These are phyloP conservation scores for Niebla homalea DNA, from an alignment of 495 filamentous ascomycete species.

Conservation along the genomic window DNA sequence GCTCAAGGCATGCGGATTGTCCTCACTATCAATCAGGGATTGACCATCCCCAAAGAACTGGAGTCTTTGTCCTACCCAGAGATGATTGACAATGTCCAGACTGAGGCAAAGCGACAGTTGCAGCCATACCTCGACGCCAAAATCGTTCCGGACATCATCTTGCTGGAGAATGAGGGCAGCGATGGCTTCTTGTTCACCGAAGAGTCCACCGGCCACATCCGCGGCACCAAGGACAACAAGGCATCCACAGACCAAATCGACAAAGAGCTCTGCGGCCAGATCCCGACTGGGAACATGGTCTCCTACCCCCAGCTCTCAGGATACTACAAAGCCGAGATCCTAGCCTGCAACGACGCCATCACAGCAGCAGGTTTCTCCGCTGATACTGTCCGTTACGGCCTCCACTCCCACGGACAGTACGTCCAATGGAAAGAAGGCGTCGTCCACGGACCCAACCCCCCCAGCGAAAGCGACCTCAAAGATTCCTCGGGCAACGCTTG, in stretches of 20 bases:
- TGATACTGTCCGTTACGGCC: conserved; percentile 9
- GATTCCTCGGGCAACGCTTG: conserved; percentile 5
- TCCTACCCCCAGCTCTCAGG: conserved; percentile 11
- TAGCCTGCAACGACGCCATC: conserved; percentile 14
- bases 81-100: conserved; percentile 8
- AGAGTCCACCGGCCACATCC: conserved; percentile 12
- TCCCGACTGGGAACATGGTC: conserved; percentile 14
- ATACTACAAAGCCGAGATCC: conserved; percentile 13
- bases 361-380: conserved; percentile 8
- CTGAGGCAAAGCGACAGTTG: conserved; percentile 12
- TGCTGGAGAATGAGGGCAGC: conserved; percentile 14
- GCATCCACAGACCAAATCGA: conserved; percentile 1
- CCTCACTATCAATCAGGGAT: conserved; percentile 14
- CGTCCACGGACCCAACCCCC: conserved; percentile 9
- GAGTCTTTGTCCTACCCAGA: conserved; percentile 9
- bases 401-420: conserved; percentile 14
- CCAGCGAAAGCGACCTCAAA: conserved; percentile 4
- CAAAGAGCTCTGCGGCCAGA: conserved; percentile 9
- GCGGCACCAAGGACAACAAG: conserved; percentile 7
- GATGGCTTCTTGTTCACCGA: conserved; percentile 13
- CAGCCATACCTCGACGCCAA: conserved; percentile 12
- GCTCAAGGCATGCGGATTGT: conserved; percentile 12
- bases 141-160: conserved; percentile 13
- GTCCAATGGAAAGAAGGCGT: conserved; percentile 15
- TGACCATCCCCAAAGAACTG: conserved; percentile 9